A percentile compares a stretch with the other conserved stretches of the same genome.
These are phyloP conservation scores for Avicennia marina DNA, from an alignment of 257 asterid genomes.

Conservation along the genomic window DNA sequence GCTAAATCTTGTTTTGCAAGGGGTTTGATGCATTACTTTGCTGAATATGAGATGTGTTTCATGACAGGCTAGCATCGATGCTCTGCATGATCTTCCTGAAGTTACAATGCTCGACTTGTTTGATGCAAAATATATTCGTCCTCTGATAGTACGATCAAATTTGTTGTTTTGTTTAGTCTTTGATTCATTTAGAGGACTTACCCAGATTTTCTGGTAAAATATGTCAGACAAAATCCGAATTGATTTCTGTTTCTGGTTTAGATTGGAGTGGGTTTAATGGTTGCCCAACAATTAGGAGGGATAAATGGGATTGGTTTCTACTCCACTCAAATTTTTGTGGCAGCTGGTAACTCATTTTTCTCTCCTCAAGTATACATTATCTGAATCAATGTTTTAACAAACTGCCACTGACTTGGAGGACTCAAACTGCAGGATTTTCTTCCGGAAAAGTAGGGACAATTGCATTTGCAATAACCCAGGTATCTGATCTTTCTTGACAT, in stretches of 20 bases:
- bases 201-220: too few relatives aligned
- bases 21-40: not conserved
- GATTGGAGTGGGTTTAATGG: slow-evolving; percentile 85
- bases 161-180: not conserved
- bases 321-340: slow-evolving; percentile 65
- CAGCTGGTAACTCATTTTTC: slow-evolving; percentile 40
- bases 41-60: not conserved
- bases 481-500: not conserved
- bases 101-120: slow-evolving; percentile 51
- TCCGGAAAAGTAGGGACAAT: slow-evolving; percentile 63
- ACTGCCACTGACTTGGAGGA: slow-evolving; percentile 1
- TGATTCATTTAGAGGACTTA: too few relatives aligned
- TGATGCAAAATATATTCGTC: slow-evolving; percentile 46
- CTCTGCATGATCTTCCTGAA: slow-evolving; percentile 51
- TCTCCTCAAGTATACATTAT: not conserved
- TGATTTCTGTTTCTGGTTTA: not conserved
- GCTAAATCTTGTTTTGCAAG: not conserved
- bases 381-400: not conserved
- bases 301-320: slow-evolving; percentile 79
- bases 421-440: slow-evolving; percentile 47
- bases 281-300: slow-evolving; percentile 72
- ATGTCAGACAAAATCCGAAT: not conserved
- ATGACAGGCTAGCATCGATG: slow-evolving; percentile 41
- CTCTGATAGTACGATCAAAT: slow-evolving; percentile 52
- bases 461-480: slow-evolving; percentile 74